Evolutionary conservation across 176 grass and related monocot genomes (phyloP).

Genomic region (Hyparrhenia diplandra): DNA sequence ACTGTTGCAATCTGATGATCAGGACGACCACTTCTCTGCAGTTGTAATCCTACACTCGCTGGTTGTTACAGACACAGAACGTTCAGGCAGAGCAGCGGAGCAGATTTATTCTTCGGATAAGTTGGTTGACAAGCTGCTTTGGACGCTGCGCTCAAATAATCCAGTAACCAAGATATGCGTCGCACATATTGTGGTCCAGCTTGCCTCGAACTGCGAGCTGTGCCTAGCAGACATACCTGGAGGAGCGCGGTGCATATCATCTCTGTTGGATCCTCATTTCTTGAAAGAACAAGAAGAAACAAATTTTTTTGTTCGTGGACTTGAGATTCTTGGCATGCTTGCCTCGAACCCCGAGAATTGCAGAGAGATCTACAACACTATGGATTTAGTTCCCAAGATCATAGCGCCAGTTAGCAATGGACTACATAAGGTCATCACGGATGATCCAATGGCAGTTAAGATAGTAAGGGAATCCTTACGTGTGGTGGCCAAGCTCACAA

Average conservation of each 20-base stretch:
- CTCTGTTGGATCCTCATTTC: too few relatives aligned
- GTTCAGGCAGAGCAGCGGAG: too few relatives aligned
- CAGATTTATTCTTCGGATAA: not conserved
- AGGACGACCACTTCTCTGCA: not conserved
- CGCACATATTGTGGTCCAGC: not conserved
- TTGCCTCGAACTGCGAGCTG: not conserved
- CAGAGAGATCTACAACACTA: not conserved
- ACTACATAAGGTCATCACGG: not conserved
- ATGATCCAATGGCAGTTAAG: not conserved
- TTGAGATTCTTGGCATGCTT: not conserved
- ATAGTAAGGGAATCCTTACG: not conserved
- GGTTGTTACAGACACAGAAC: not conserved
- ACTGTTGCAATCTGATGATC: not conserved
- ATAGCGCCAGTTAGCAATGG: not conserved
- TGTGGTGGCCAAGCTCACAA: not conserved
- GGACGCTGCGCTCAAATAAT: not conserved
- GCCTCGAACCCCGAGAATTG: not conserved
- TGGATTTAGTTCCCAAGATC: not conserved
- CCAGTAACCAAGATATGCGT: not conserved
- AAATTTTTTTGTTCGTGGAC: not conserved
- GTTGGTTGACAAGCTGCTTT: not conserved
- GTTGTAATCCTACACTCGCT: not conserved
- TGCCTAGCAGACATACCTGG: too few relatives aligned
- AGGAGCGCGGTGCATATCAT: too few relatives aligned
- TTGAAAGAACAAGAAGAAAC: too few relatives aligned